A percentile compares a stretch with the other conserved stretches of the same genome.
Conservation (phyloP, 75 land plant species). For the Picea sitchensis region DNA sequence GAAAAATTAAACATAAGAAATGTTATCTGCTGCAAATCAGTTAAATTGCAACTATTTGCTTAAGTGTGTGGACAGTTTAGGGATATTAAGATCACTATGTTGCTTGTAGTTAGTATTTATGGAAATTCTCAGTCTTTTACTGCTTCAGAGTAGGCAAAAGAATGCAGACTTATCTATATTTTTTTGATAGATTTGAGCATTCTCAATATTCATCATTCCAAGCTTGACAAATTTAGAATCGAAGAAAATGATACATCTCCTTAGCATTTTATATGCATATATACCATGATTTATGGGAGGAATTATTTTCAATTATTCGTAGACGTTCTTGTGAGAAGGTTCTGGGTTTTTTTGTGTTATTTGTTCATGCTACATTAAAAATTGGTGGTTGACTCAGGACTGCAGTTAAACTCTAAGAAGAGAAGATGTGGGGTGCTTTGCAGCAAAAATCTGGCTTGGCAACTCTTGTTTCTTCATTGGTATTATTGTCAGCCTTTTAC, state of each 20-base stretch:
- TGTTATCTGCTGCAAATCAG: no score
- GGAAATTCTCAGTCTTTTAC: no score
- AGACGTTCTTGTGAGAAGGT: no score
- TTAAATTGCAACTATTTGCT: no score
- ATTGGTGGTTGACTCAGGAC: neutral
- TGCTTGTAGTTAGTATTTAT: no score
- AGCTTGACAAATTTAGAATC: neutral
- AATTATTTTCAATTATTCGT: neutral
- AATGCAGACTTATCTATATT: neutral
- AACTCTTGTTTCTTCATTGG: slow-evolving; percentile 6
- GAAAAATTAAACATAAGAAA: neutral
- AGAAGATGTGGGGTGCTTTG: slow-evolving; percentile 5
- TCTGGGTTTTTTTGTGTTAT: neutral
- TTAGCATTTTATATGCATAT: neutral
- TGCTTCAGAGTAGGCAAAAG: no score
- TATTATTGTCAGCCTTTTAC: neutral
- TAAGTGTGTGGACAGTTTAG: no score
- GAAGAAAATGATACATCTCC: neutral
- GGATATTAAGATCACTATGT: no score
- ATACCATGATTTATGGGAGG: neutral
- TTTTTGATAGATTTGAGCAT: neutral
- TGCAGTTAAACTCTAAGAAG: slow-evolving; percentile 7
- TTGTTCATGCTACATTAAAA: neutral
- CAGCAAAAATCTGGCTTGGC: neutral
- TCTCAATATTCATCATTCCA: neutral